These are phyloP conservation scores for Pseudonectria buxi DNA, from an alignment of 2,329 filamentous ascomycete genomes.

Conservation along the genomic window DNA sequence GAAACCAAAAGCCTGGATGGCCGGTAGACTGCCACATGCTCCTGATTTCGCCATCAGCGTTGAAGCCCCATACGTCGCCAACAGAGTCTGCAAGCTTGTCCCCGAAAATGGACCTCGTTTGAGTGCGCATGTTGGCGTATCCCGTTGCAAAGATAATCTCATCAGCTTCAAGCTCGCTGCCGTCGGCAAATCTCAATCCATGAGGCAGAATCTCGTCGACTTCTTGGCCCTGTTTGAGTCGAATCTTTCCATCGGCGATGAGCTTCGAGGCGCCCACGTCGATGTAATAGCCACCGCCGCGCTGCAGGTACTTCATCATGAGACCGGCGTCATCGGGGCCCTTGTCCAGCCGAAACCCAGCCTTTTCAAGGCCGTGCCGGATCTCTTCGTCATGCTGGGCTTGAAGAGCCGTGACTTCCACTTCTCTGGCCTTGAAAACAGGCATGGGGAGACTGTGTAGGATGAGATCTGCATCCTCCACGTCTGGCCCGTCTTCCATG, in stretches of 20 bases:
- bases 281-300: conserved; percentile 65
- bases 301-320: conserved; percentile 56
- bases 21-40: conserved; percentile 54
- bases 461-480: conserved; percentile 60
- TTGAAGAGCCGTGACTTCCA: conserved; percentile 31
- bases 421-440: conserved; percentile 54
- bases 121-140: conserved; percentile 62
- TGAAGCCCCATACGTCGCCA: conserved; percentile 56
- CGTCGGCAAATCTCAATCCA: conserved; percentile 46
- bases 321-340: conserved; percentile 53
- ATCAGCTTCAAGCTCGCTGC: conserved; percentile 50
- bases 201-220: conserved; percentile 43
- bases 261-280: conserved; percentile 58
- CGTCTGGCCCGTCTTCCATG: conserved; percentile 46
- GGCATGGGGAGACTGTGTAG: conserved; percentile 51
- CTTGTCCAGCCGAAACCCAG: conserved; percentile 54
- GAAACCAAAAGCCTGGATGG: conserved; percentile 60
- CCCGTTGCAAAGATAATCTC: conserved; percentile 58
- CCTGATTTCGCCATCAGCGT: conserved; percentile 49
- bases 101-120: conserved; percentile 55
- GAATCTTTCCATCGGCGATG: conserved; percentile 58
- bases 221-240: conserved; percentile 52
- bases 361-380: conserved; percentile 41
- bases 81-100: conserved; percentile 52
- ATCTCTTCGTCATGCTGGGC: conserved; percentile 31